These are phyloP conservation scores for Microdochium nivale DNA, from an alignment of 2,329 filamentous ascomycete genomes.

Conservation along the genomic window DNA sequence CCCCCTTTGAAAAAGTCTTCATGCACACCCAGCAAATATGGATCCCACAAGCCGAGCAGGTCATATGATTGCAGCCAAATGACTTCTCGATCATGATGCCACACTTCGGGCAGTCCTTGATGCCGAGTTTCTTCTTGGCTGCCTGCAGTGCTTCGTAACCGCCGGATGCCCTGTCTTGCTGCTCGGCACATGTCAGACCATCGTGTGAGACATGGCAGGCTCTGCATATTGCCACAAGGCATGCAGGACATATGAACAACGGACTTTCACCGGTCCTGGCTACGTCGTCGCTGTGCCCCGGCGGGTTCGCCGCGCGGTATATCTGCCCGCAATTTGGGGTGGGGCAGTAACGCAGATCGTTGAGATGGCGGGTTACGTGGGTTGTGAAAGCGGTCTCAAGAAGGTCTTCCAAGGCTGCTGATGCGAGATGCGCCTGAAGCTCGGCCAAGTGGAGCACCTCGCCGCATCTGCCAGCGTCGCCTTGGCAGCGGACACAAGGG, in stretches of 20 bases:
- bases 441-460: slow-evolving; percentile 14
- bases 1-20: slow-evolving; percentile 1
- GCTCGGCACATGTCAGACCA: slow-evolving; percentile 9
- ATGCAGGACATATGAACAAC: slow-evolving; percentile 12
- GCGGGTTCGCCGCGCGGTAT: slow-evolving; percentile 2
- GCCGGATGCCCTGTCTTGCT: slow-evolving; percentile 3
- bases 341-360: slow-evolving; percentile 7
- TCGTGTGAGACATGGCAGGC: slow-evolving; percentile 9
- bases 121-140: slow-evolving; percentile 5
- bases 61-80: slow-evolving; percentile 22
- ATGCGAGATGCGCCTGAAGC: slow-evolving; percentile 13
- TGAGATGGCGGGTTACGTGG: slow-evolving; percentile 5
- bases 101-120: slow-evolving; percentile 14
- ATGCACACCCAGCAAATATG: slow-evolving; percentile 9
- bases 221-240: slow-evolving; percentile 7
- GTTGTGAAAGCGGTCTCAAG: slow-evolving; percentile 5
- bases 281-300: slow-evolving; percentile 1
- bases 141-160: slow-evolving; percentile 5
- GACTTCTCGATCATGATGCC: slow-evolving; percentile 18
- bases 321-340: slow-evolving; percentile 8
- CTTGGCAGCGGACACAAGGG: slow-evolving; percentile 16
- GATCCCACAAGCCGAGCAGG: slow-evolving; percentile 9
- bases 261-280: slow-evolving; percentile 1
- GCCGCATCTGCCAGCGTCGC: slow-evolving; percentile 14
- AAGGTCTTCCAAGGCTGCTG: slow-evolving; percentile 6